These are phyloP conservation scores for Diddensiella transvaalensis DNA, from an alignment of 805 yeast genomes.

Conservation along the genomic window DNA sequence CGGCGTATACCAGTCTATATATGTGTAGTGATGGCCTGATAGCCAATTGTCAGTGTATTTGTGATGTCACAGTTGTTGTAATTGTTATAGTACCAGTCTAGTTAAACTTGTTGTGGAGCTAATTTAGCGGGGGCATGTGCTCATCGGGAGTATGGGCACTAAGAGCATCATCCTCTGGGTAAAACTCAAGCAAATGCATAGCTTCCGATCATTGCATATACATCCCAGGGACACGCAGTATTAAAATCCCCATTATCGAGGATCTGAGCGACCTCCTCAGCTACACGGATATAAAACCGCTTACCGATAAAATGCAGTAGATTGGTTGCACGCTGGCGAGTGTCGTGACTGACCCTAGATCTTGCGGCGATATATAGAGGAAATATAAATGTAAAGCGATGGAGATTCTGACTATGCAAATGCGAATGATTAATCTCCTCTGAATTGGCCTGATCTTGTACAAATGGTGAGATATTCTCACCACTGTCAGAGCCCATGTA, in stretches of 20 bases:
- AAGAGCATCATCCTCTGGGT: neutral
- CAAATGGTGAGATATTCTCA: neutral
- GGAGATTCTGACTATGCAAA: slow-evolving; percentile 1
- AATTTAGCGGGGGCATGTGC: slow-evolving; percentile 1
- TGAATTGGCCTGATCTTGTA: neutral
- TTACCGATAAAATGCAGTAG: slow-evolving; percentile 1
- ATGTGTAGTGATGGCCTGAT: neutral
- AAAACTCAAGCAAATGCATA: slow-evolving; percentile 2
- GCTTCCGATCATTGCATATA: slow-evolving; percentile 1
- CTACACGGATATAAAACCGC: neutral
- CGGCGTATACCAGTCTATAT: neutral
- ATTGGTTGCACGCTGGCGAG: neutral
- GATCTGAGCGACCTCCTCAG: neutral
- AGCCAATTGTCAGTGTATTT: neutral
- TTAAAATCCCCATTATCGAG: neutral
- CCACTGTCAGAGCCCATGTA: neutral
- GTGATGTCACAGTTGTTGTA: neutral
- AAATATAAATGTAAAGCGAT: neutral
- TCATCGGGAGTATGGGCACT: neutral
- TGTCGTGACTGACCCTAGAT: neutral
- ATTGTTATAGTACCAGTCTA: neutral
- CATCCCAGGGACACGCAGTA: neutral
- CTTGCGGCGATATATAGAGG: slow-evolving; percentile 1
- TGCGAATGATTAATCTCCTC: neutral
- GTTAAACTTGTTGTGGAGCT: neutral